Conservation (phyloP, 2,329 filamentous ascomycete species). For the Alternaria dauci region DNA sequence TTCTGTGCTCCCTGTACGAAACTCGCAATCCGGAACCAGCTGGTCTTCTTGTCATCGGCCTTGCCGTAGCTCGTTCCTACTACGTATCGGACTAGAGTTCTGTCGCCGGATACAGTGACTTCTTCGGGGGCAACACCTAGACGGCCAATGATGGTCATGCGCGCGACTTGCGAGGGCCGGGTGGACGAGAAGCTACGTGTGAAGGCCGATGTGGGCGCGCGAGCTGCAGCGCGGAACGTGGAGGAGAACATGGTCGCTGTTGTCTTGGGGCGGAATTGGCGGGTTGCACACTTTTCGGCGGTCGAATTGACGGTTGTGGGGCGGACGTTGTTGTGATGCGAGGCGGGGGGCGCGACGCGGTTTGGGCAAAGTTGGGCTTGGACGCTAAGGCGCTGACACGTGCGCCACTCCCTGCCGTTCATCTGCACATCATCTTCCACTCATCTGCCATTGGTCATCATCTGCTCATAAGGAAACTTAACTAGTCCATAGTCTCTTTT, state of each 20-base stretch:
- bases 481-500: not conserved
- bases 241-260: conserved; percentile 39
- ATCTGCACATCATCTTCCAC: not conserved
- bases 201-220: conserved; percentile 55
- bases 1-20: conserved; percentile 76
- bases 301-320: conserved; percentile 8
- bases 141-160: conserved; percentile 86
- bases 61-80: conserved; percentile 74
- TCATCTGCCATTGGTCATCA: not conserved
- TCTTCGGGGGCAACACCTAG: conserved; percentile 82
- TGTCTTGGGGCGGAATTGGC: conserved; percentile 3
- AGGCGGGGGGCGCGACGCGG: conserved; percentile 26
- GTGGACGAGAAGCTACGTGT: conserved; percentile 81
- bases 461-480: not conserved
- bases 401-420: conserved; percentile 5
- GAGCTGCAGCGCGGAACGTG: conserved; percentile 60
- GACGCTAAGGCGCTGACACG: conserved; percentile 10
- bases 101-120: conserved; percentile 75
- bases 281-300: not conserved
- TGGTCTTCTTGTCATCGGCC: conserved; percentile 76
- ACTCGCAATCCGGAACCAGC: conserved; percentile 83
- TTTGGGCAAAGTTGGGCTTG: conserved; percentile 13
- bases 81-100: conserved; percentile 78
- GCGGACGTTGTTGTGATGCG: conserved; percentile 15
- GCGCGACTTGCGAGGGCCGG: conserved; percentile 69